Percentiles rank a stretch among this genome's conserved stretches.
Evolutionary conservation across 1,284 basidiomycete genomes (phyloP).

Genomic region (Amylostereum areolatum): DNA sequence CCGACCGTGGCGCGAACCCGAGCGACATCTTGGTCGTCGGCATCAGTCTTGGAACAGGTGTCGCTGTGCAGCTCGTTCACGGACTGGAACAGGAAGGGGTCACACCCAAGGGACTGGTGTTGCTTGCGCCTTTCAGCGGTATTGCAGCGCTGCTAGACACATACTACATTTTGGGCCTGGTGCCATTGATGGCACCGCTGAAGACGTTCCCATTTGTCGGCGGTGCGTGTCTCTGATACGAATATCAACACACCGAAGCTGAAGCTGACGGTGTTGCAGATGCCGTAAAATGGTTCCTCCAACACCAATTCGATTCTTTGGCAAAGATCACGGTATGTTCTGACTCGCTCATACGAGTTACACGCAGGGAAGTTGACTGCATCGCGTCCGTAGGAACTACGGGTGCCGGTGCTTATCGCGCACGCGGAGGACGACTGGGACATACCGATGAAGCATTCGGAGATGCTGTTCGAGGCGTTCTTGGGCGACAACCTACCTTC

Average conservation of each 20-base stretch:
- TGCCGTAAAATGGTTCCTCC: slow-evolving; percentile 48
- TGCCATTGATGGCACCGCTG: slow-evolving; percentile 70
- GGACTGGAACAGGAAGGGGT: slow-evolving; percentile 50
- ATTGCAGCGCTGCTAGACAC: slow-evolving; percentile 62
- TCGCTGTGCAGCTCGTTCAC: slow-evolving; percentile 58
- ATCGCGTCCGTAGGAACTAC: slow-evolving; percentile 39
- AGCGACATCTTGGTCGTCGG: slow-evolving; percentile 69
- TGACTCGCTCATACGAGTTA: slow-evolving; percentile 1
- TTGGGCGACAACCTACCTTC: slow-evolving; percentile 57
- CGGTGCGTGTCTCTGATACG: slow-evolving; percentile 39
- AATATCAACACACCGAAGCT: background rate
- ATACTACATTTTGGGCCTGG: slow-evolving; percentile 62
- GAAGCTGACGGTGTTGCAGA: slow-evolving; percentile 29
- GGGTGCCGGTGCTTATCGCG: slow-evolving; percentile 66
- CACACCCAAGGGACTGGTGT: slow-evolving; percentile 54
- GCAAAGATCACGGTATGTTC: slow-evolving; percentile 47
- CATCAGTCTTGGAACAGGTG: slow-evolving; percentile 80
- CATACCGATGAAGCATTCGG: slow-evolving; percentile 75
- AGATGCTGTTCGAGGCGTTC: slow-evolving; percentile 65
- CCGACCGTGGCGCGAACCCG: slow-evolving; percentile 48
- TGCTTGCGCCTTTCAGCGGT: slow-evolving; percentile 77
- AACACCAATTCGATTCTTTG: slow-evolving; percentile 64
- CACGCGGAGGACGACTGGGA: slow-evolving; percentile 81
- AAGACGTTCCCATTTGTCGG: slow-evolving; percentile 64
- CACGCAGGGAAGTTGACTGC: background rate